Percentiles rank a stretch among this genome's conserved stretches.
Evolutionary conservation across 768 basidiomycete genomes (phyloP).

Genomic region (Xerocomellus amylosporus): DNA sequence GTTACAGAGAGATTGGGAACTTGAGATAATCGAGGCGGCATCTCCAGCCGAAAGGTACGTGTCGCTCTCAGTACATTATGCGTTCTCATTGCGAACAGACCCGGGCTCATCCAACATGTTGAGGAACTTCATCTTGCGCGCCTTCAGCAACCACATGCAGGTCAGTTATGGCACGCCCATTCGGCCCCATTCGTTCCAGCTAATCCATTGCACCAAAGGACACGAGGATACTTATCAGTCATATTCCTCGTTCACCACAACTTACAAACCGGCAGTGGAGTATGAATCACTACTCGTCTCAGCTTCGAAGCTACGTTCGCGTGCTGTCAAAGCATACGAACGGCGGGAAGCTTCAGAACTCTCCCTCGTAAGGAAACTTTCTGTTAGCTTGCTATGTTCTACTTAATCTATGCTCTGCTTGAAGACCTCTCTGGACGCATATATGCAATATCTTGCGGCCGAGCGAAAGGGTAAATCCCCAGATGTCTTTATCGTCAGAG

Average conservation of each 20-base stretch:
- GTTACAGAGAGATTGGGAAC: conserved; percentile 68
- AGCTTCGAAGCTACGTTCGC: conserved; percentile 69
- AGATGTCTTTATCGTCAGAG: conserved; percentile 52
- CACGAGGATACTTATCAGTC: conserved; percentile 78
- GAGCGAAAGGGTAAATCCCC: conserved; percentile 63
- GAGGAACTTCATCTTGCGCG: conserved; percentile 62
- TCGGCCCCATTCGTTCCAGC: neutral
- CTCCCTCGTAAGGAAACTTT: conserved; percentile 47
- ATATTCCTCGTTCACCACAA: conserved; percentile 88
- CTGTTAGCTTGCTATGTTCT: neutral
- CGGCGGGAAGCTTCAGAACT: conserved; percentile 63
- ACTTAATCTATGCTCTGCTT: conserved; percentile 15
- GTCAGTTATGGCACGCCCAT: conserved; percentile 36
- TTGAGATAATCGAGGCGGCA: conserved; percentile 55
- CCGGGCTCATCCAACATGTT: conserved; percentile 45
- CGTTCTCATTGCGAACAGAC: conserved; percentile 31
- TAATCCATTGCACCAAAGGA: conserved; percentile 41
- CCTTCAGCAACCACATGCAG: conserved; percentile 72
- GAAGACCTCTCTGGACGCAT: conserved; percentile 52
- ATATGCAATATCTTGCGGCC: conserved; percentile 57
- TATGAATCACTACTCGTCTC: conserved; percentile 77
- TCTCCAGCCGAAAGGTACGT: conserved; percentile 46
- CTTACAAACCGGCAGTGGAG: conserved; percentile 63
- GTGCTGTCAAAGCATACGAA: conserved; percentile 57
- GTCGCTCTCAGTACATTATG: neutral